Evolutionary conservation across 179 eudicot genomes (phyloP).

Genomic region (Silene vulgaris): DNA sequence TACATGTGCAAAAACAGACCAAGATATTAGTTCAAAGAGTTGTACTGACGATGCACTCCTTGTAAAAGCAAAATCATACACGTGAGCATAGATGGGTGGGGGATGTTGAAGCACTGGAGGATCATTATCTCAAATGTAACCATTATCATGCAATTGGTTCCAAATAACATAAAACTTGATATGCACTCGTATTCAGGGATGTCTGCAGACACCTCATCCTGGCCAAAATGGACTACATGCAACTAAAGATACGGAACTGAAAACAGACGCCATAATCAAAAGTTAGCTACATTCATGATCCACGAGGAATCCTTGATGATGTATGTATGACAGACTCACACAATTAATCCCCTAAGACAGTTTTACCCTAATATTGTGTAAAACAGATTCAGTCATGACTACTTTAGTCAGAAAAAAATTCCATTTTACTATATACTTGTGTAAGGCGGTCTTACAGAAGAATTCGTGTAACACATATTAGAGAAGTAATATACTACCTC

Average conservation of each 20-base stretch:
- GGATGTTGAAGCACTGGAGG: neutral
- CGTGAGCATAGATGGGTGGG: neutral
- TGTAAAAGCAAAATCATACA: neutral
- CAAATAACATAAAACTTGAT: neutral
- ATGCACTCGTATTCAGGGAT: neutral
- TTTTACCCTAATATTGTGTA: too few relatives aligned
- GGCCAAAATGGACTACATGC: neutral
- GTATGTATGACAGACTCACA: neutral
- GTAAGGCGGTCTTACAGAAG: too few relatives aligned
- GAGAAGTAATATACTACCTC: neutral
- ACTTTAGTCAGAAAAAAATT: too few relatives aligned
- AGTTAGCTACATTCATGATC: neutral
- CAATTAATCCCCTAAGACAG: too few relatives aligned
- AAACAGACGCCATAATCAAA: neutral
- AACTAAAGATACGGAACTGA: neutral
- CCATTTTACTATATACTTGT: too few relatives aligned
- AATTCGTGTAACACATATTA: neutral
- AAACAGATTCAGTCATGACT: too few relatives aligned
- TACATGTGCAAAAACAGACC: neutral
- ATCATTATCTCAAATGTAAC: neutral
- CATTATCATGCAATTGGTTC: neutral
- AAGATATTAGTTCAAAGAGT: slow-evolving; percentile 1
- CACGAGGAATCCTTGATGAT: neutral
- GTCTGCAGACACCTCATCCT: neutral
- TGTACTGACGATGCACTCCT: neutral